These are phyloP conservation scores for Capsicum chinense DNA, from an alignment of 257 asterid genomes.

Conservation along the genomic window DNA sequence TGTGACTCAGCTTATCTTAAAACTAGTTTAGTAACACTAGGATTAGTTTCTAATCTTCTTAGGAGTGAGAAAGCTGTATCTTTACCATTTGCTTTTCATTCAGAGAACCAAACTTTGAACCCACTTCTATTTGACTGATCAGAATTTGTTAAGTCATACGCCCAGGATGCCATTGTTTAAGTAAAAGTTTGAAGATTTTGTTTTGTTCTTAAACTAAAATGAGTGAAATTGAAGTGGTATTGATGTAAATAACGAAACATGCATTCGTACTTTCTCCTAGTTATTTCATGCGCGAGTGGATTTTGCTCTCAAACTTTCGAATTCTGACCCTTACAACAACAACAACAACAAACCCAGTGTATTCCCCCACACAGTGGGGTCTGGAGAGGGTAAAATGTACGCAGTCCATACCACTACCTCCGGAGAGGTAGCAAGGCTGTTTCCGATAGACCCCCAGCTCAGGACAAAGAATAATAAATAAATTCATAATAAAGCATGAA, in stretches of 20 bases:
- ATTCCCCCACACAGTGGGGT: too few species aligned
- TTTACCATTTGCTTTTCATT: background rate
- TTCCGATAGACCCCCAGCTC: too few species aligned
- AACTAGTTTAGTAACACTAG: background rate
- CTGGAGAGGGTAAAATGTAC: too few species aligned
- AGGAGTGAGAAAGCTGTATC: background rate
- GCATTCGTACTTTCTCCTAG: slow-evolving; percentile 2
- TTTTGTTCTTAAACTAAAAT: background rate
- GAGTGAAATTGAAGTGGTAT: background rate
- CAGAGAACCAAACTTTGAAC: slow-evolving; percentile 1
- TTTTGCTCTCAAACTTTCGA: background rate
- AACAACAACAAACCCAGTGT: too few species aligned
- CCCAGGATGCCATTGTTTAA: background rate
- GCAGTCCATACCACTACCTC: too few species aligned
- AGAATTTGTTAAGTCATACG: background rate
- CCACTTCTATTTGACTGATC: background rate
- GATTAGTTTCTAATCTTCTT: slow-evolving; percentile 1
- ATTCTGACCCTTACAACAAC: background rate
- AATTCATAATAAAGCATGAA: too few species aligned
- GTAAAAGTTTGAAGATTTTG: background rate
- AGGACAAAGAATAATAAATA: too few species aligned
- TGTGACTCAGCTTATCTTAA: background rate
- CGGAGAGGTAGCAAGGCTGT: too few species aligned
- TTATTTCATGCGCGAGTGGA: background rate
- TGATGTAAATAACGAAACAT: background rate